phyloP scores from a whole-genome alignment of 1,284 basidiomycete genomes.

The Ceratobasidium papillatum region DNA sequence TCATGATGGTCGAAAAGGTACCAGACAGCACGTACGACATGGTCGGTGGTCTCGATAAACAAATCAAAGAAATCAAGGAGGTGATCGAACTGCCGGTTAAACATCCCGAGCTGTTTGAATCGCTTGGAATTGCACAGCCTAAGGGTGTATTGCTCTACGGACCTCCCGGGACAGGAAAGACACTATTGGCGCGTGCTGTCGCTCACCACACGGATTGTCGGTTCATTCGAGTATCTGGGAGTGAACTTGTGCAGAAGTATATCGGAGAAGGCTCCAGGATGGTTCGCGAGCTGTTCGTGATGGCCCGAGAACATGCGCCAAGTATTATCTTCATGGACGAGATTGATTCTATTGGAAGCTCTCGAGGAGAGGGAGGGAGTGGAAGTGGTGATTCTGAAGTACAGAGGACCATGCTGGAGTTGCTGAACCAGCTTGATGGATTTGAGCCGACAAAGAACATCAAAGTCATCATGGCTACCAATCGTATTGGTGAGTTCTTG shows the following conservation, averaged over 20 bases:
- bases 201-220: slow-evolving; percentile 99
- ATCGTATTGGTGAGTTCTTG: slow-evolving; percentile 59
- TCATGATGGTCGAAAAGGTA: slow-evolving; percentile 99
- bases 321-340: slow-evolving; percentile 99
- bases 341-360: slow-evolving; percentile 97
- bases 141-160: slow-evolving; percentile 97
- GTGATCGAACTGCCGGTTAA: slow-evolving; percentile 99
- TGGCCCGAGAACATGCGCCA: slow-evolving; percentile 99
- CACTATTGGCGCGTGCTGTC: slow-evolving; percentile 90
- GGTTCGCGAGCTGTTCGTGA: slow-evolving; percentile 98
- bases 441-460: slow-evolving; percentile 99
- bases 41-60: slow-evolving; percentile 97
- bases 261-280: slow-evolving; percentile 97
- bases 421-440: slow-evolving; percentile 96
- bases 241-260: slow-evolving; percentile 98
- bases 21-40: slow-evolving; percentile 99
- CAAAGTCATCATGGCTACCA: slow-evolving; percentile 79
- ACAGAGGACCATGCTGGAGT: slow-evolving; percentile 97
- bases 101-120: slow-evolving; percentile 96
- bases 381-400: slow-evolving; percentile 96
- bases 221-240: slow-evolving; percentile 96
- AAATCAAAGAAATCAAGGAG: slow-evolving; percentile 99
- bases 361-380: slow-evolving; percentile 88
- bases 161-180: slow-evolving; percentile 97
- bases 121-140: slow-evolving; percentile 96